A percentile compares a stretch with the other conserved stretches of the same genome.
Conservation (phyloP, 306 rosid genomes). For the Cucurbita moschata region DNA sequence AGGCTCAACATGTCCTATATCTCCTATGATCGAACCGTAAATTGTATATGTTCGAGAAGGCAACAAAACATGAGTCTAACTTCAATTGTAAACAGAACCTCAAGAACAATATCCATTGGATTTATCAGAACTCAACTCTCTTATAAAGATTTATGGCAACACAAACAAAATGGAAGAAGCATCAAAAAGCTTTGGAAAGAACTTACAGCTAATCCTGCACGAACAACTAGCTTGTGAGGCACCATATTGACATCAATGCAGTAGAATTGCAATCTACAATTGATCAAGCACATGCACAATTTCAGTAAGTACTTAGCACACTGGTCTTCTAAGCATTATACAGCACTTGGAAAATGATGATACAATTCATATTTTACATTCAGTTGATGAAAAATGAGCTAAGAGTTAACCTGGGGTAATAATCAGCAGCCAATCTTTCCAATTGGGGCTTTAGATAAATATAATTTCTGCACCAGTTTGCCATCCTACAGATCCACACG, state of each 20-base stretch:
- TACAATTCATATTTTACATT: not conserved
- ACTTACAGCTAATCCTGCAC: constrained; percentile 84
- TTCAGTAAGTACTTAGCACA: constrained; percentile 1
- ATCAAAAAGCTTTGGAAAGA: constrained; percentile 3
- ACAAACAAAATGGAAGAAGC: not conserved
- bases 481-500: constrained; percentile 53
- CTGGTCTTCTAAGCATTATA: not conserved
- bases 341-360: not conserved
- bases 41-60: not conserved
- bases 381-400: not conserved
- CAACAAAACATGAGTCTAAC: not conserved
- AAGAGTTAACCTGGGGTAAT: constrained; percentile 41
- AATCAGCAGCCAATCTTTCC: constrained; percentile 72
- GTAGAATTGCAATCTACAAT: constrained; percentile 58
- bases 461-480: constrained; percentile 88
- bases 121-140: not conserved
- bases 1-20: not conserved
- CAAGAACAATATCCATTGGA: not conserved
- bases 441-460: constrained; percentile 70
- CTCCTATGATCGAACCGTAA: not conserved
- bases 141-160: not conserved
- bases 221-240: constrained; percentile 64
- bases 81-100: not conserved
- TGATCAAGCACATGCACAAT: constrained; percentile 10
- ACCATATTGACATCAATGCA: constrained; percentile 61